phyloP scores from a whole-genome alignment of 345 rosid species.

The Tarenaya hassleriana region DNA sequence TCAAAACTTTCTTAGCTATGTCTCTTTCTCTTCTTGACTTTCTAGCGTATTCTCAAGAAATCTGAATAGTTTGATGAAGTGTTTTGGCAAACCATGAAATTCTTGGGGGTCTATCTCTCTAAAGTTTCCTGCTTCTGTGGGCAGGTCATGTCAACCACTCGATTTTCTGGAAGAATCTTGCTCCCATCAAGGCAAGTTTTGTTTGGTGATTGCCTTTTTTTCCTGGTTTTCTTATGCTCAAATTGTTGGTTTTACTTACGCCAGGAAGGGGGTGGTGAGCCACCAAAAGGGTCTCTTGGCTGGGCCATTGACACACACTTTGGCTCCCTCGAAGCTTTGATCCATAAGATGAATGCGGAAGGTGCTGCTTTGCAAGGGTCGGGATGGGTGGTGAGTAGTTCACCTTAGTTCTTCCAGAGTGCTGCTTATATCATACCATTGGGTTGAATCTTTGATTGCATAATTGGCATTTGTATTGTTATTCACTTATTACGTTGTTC shows the following conservation, averaged over 20 bases:
- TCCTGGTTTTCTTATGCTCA: slow-evolving; percentile 2
- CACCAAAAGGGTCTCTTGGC: slow-evolving; percentile 71
- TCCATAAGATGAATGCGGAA: slow-evolving; percentile 75
- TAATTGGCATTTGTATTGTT: no score
- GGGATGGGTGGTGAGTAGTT: slow-evolving; percentile 91
- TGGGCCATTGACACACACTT: slow-evolving; percentile 67
- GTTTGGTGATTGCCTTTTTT: not conserved
- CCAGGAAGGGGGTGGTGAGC: slow-evolving; percentile 95
- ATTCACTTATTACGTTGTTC: not conserved
- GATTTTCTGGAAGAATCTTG: slow-evolving; percentile 85
- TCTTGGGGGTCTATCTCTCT: not conserved
- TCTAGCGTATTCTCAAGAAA: no score
- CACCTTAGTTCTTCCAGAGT: not conserved
- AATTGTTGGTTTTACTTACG: slow-evolving; percentile 12
- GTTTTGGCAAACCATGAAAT: slow-evolving; percentile 1
- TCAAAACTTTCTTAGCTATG: not conserved
- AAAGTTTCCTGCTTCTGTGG: not conserved
- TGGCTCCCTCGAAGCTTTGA: slow-evolving; percentile 76
- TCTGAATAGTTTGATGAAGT: not conserved
- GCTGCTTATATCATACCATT: no score
- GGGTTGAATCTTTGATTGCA: no score
- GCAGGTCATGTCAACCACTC: slow-evolving; percentile 94
- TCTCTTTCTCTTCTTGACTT: not conserved
- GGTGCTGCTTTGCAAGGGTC: slow-evolving; percentile 98
- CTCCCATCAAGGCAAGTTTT: slow-evolving; percentile 55